Percentiles rank a stretch among this genome's conserved stretches.
phyloP scores from a whole-genome alignment of 2,329 filamentous ascomycete genomes.

The Pseudocercospora musae region DNA sequence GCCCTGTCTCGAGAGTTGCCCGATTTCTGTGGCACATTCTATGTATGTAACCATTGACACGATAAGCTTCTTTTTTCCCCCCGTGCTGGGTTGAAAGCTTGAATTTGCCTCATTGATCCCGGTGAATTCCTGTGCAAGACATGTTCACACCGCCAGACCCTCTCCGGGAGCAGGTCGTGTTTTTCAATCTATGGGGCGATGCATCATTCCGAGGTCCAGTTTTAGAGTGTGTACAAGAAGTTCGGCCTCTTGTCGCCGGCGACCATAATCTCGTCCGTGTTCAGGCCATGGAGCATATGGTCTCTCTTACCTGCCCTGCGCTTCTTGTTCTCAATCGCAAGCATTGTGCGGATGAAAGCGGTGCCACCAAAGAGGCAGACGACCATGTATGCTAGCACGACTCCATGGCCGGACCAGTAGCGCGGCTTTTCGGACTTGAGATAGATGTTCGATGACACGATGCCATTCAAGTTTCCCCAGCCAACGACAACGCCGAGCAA shows the following conservation, averaged over 20 bases:
- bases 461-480: constrained; percentile 88
- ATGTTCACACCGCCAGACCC: background rate
- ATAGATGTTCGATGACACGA: constrained; percentile 81
- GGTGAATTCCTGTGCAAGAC: background rate
- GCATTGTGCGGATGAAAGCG: constrained; percentile 58
- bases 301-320: constrained; percentile 64
- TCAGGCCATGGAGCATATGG: constrained; percentile 62
- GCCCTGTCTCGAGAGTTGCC: background rate
- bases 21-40: background rate
- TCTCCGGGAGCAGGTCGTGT: background rate
- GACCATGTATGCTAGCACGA: constrained; percentile 71
- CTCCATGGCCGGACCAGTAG: constrained; percentile 61
- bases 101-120: background rate
- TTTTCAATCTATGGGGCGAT: background rate
- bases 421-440: constrained; percentile 26
- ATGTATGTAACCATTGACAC: background rate
- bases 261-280: constrained; percentile 57
- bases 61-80: background rate
- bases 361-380: constrained; percentile 60
- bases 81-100: background rate
- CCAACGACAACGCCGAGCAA: constrained; percentile 79
- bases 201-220: background rate
- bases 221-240: constrained; percentile 25
- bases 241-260: constrained; percentile 62
- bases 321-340: constrained; percentile 69